Percentiles rank a stretch among this genome's conserved stretches.
phyloP scores from a whole-genome alignment of 23 red algal species.

The Gracilaria domingensis region DNA sequence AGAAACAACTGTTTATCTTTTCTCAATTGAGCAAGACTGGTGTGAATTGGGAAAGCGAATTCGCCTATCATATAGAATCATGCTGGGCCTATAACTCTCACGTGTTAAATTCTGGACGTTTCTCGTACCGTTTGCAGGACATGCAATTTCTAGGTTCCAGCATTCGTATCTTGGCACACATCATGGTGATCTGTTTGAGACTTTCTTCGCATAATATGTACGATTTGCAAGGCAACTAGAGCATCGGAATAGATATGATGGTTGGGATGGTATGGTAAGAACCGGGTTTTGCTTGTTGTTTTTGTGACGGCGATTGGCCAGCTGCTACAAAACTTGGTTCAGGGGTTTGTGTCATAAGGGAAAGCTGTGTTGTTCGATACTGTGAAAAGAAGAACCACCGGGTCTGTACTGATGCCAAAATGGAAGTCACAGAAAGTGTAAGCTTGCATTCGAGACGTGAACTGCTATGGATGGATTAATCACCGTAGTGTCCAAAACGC shows the following conservation, averaged over 20 bases:
- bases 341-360: neutral
- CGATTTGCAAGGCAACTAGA: conserved; percentile 11
- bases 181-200: conserved; percentile 8
- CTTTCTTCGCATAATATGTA: neutral
- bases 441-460: neutral
- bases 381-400: neutral
- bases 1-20: neutral
- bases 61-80: neutral
- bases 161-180: neutral
- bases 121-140: neutral
- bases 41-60: too few relatives aligned
- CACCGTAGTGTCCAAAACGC: neutral
- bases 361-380: neutral
- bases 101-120: neutral
- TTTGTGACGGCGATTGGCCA: neutral
- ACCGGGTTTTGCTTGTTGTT: neutral
- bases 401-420: neutral
- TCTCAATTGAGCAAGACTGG: neutral
- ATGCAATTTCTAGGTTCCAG: neutral
- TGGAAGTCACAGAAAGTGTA: neutral
- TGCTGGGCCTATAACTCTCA: conserved; percentile 18
- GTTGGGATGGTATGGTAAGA: neutral
- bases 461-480: conserved; percentile 20
- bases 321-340: neutral
- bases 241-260: conserved; percentile 2